phyloP scores from a whole-genome alignment of 495 filamentous ascomycete genomes.

The Neurospora sp. region DNA sequence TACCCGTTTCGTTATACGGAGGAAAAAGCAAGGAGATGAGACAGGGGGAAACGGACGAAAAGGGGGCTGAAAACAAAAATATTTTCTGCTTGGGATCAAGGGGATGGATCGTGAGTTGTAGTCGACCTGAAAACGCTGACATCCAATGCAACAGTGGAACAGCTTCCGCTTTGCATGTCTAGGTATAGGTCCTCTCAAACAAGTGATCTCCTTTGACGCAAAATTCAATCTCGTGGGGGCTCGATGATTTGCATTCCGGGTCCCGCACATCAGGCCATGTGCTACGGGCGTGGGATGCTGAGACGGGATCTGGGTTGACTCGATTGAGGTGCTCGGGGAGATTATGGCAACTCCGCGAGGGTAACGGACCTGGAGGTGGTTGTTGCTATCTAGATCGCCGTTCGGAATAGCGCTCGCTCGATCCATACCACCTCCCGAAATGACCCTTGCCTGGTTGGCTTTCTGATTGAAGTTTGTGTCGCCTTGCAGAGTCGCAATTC shows the following conservation, averaged over 20 bases:
- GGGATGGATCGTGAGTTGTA: neutral
- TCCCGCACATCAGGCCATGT: neutral
- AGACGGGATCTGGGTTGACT: neutral
- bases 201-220: neutral
- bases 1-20: neutral
- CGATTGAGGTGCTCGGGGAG: neutral
- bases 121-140: neutral
- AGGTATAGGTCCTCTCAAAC: neutral
- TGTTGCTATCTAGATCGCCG: neutral
- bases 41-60: neutral
- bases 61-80: neutral
- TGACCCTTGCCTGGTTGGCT: neutral
- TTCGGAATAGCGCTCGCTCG: neutral
- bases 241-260: neutral
- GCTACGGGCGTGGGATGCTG: neutral
- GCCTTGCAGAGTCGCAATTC: neutral
- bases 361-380: neutral
- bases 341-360: neutral
- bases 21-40: neutral
- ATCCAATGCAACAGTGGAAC: neutral
- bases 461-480: neutral
- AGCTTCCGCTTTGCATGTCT: neutral
- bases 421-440: neutral
- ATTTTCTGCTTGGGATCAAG: neutral
- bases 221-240: neutral